Evolutionary conservation across 2,329 filamentous ascomycete genomes (phyloP).

Genomic region (Penicillium sp.): DNA sequence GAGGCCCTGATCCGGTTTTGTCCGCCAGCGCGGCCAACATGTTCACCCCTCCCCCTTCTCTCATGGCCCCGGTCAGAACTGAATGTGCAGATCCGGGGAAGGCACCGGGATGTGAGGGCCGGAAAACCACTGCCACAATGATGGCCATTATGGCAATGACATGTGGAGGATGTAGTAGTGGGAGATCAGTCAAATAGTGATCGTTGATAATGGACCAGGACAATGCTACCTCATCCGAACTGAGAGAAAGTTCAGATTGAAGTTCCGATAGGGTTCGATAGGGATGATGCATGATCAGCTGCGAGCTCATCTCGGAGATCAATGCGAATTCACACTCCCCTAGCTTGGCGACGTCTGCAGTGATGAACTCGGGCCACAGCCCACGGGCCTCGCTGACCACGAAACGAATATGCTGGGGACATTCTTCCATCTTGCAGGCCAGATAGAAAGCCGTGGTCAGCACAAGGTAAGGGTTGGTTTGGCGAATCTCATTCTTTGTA

Average conservation of each 20-base stretch:
- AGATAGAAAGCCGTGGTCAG: constrained; percentile 91
- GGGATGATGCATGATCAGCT: constrained; percentile 84
- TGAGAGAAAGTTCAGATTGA: constrained; percentile 62
- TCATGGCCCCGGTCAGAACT: constrained; percentile 30
- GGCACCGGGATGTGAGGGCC: constrained; percentile 50
- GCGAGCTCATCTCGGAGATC: constrained; percentile 84
- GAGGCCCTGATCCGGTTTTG: constrained; percentile 26
- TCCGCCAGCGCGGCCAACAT: constrained; percentile 34
- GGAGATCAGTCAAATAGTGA: constrained; percentile 86
- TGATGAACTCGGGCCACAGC: constrained; percentile 74
- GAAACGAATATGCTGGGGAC: constrained; percentile 88
- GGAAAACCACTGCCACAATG: constrained; percentile 74
- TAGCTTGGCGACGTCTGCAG: constrained; percentile 72
- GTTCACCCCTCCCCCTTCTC: constrained; percentile 33
- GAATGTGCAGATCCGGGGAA: constrained; percentile 32
- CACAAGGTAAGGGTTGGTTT: constrained; percentile 88
- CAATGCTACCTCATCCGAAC: constrained; percentile 70
- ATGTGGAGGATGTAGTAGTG: constrained; percentile 78
- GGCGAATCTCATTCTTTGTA: constrained; percentile 79
- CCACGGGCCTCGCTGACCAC: constrained; percentile 80
- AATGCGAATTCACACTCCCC: constrained; percentile 92
- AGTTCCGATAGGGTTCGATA: constrained; percentile 74
- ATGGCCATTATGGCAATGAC: constrained; percentile 81
- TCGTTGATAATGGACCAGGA: constrained; percentile 86
- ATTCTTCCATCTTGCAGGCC: constrained; percentile 97